Percentiles rank a stretch among this genome's conserved stretches.
Conservation (phyloP, 2,329 filamentous ascomycete species). For the Teratosphaeria gauchensis region DNA sequence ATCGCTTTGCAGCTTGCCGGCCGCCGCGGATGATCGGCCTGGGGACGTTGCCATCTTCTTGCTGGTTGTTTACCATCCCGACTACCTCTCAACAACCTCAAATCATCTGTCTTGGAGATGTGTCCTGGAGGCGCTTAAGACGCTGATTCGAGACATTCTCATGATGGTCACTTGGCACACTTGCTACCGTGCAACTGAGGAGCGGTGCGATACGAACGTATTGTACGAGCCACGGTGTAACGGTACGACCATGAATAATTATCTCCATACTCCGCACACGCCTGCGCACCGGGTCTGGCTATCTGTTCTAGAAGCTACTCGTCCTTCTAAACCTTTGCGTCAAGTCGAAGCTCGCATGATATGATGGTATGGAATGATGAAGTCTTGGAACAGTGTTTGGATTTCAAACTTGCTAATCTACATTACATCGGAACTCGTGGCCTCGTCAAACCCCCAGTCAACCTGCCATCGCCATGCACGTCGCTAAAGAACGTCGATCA, state of each 20-base stretch:
- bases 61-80: background rate
- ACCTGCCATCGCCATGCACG: background rate
- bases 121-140: background rate
- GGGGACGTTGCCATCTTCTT: background rate
- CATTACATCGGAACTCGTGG: background rate
- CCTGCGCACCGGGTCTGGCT: no score
- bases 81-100: background rate
- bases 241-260: no score
- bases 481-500: background rate
- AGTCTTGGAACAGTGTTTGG: background rate
- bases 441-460: background rate
- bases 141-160: background rate
- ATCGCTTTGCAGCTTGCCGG: background rate
- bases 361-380: background rate
- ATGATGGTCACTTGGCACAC: no score
- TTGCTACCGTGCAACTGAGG: no score
- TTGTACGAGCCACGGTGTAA: no score
- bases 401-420: background rate
- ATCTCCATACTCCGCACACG: no score
- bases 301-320: background rate
- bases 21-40: background rate
- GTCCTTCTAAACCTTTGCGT: background rate
- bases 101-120: background rate
- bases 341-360: background rate
- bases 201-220: no score